These are phyloP conservation scores for Gonapodya prolifera DNA, from an alignment of 192 early-diverging fungal species.

Conservation along the genomic window DNA sequence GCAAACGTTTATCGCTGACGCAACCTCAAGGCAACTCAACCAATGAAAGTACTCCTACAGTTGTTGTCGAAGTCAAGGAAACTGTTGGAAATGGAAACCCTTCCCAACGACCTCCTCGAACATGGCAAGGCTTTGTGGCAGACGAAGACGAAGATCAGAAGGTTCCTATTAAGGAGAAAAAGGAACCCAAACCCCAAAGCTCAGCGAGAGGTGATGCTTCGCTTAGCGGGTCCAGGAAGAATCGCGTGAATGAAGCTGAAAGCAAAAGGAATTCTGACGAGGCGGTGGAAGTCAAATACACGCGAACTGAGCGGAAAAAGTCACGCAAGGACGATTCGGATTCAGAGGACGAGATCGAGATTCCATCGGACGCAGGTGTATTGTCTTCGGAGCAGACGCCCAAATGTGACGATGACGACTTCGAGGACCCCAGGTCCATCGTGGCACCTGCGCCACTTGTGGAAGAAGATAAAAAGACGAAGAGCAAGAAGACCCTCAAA, in stretches of 20 bases:
- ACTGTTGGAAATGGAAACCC: background rate
- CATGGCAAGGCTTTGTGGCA: background rate
- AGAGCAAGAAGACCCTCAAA: background rate
- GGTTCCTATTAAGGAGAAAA: no score
- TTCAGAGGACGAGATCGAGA: background rate
- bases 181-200: no score
- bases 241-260: no score
- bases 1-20: background rate
- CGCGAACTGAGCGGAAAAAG: background rate
- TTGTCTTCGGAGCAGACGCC: background rate
- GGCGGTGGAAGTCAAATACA: no score
- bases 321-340: background rate
- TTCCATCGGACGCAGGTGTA: background rate
- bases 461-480: background rate
- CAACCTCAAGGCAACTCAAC: background rate
- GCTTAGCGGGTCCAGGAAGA: no score
- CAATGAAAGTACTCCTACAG: background rate
- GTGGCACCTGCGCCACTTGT: background rate
- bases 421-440: background rate
- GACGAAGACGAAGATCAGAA: background rate
- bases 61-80: background rate
- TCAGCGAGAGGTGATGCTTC: no score
- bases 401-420: background rate
- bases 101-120: background rate
- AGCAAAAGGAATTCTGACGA: no score